Conservation (phyloP, 352 stramenopile genomes). For the Halophytophthora batemanensis region DNA sequence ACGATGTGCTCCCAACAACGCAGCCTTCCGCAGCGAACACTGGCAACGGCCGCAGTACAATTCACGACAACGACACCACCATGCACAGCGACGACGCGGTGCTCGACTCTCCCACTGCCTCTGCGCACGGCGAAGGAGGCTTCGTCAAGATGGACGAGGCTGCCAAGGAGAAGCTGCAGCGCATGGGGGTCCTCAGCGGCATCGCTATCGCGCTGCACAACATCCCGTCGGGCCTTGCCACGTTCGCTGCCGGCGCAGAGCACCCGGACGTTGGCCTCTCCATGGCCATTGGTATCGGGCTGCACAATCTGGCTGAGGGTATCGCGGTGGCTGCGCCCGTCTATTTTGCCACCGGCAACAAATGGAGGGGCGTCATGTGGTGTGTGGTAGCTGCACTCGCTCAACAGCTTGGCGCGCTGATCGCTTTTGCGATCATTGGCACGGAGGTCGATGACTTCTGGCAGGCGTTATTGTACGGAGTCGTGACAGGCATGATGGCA, state of each 20-base stretch:
- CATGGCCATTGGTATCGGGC: slow-evolving; percentile 91
- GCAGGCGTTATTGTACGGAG: slow-evolving; percentile 88
- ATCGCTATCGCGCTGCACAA: slow-evolving; percentile 96
- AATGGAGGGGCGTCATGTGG: slow-evolving; percentile 93
- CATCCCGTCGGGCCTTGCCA: slow-evolving; percentile 95
- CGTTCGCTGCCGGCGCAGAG: slow-evolving; percentile 89
- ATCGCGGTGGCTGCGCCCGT: slow-evolving; percentile 94
- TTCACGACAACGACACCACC: background rate
- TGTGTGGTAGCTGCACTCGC: slow-evolving; percentile 80
- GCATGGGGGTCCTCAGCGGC: slow-evolving; percentile 90
- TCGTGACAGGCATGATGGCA: slow-evolving; percentile 94
- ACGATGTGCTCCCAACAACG: slow-evolving; percentile 10
- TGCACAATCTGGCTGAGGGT: slow-evolving; percentile 97
- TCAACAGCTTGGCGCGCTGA: slow-evolving; percentile 89
- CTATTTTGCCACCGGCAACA: slow-evolving; percentile 95
- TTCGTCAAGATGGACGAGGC: slow-evolving; percentile 38
- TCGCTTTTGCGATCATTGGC: slow-evolving; percentile 59
- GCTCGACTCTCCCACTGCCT: slow-evolving; percentile 20
- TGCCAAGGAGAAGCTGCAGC: slow-evolving; percentile 53
- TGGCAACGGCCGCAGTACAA: slow-evolving; percentile 6
- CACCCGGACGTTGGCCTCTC: slow-evolving; percentile 85
- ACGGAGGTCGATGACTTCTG: slow-evolving; percentile 36
- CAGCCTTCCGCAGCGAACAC: slow-evolving; percentile 2
- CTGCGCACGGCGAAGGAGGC: slow-evolving; percentile 3
- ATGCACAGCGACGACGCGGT: slow-evolving; percentile 21